phyloP scores from a whole-genome alignment of 2,329 filamentous ascomycete species.

The Colletotrichum agaves region DNA sequence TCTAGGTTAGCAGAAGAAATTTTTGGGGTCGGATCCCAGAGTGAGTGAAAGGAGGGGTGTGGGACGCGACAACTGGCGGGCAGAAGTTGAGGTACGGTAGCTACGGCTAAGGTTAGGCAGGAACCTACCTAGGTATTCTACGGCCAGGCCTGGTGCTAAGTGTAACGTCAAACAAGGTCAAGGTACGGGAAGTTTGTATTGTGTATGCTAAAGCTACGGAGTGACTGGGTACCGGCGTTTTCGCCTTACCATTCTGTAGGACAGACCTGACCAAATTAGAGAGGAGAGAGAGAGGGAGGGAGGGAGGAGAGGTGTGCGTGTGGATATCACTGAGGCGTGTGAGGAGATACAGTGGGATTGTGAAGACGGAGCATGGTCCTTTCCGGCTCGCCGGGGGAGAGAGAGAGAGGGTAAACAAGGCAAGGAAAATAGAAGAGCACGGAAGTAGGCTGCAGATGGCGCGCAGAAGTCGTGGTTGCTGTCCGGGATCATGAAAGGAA shows the following conservation, averaged over 20 bases:
- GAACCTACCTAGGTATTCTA: too few relatives aligned
- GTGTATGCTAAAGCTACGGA: constrained; percentile 24
- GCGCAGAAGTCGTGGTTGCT: constrained; percentile 19
- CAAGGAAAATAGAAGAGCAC: constrained; percentile 33
- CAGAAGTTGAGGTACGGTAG: not conserved
- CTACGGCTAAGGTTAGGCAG: constrained; percentile 5
- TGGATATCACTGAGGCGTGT: constrained; percentile 26
- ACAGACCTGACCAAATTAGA: not conserved
- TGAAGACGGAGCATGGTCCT: constrained; percentile 20
- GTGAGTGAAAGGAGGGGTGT: constrained; percentile 33
- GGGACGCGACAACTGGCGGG: constrained; percentile 26
- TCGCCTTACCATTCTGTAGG: constrained; percentile 3
- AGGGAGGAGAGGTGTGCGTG: constrained; percentile 26
- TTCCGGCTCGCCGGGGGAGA: constrained; percentile 29
- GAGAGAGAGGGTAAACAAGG: constrained; percentile 26
- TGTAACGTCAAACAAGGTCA: not conserved
- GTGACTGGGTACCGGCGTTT: constrained; percentile 20
- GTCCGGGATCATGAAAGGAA: constrained; percentile 23
- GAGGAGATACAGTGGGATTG: constrained; percentile 21
- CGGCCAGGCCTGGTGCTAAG: not conserved
- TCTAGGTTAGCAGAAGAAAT: constrained; percentile 37
- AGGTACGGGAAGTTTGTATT: constrained; percentile 32
- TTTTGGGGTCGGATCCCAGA: constrained; percentile 40
- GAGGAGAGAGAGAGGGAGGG: not conserved
- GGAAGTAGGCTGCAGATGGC: constrained; percentile 39